phyloP scores from a whole-genome alignment of 768 basidiomycete genomes.

The Mycena amicta region DNA sequence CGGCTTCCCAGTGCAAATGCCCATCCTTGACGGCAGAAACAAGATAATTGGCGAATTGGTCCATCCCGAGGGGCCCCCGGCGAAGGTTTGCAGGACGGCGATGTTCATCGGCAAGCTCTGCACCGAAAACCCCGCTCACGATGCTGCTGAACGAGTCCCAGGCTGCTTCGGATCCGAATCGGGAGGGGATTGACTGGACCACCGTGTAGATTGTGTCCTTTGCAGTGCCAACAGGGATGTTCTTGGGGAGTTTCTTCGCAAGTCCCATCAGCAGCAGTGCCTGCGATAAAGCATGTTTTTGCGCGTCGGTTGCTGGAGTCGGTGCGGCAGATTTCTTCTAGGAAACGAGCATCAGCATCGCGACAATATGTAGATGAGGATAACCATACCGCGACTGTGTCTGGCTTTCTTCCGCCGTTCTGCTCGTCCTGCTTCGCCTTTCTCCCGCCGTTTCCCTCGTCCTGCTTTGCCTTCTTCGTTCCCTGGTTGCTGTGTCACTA shows the following conservation, averaged over 20 bases:
- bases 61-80: not conserved
- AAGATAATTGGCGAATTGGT: not conserved
- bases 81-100: not conserved
- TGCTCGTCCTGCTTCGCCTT: too few relatives aligned
- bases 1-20: not conserved
- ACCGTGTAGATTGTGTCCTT: not conserved
- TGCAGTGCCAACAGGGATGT: not conserved
- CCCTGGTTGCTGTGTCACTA: too few relatives aligned
- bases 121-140: not conserved
- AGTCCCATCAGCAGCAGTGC: not conserved
- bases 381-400: too few relatives aligned
- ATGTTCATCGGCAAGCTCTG: not conserved
- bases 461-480: too few relatives aligned
- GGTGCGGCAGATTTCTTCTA: not conserved
- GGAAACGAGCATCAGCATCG: not conserved
- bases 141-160: not conserved
- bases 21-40: not conserved
- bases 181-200: not conserved
- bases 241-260: not conserved
- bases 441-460: too few relatives aligned
- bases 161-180: not conserved
- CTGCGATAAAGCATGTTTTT: not conserved
- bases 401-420: too few relatives aligned
- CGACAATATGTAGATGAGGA: too few relatives aligned
- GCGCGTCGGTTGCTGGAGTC: not conserved